Conservation (phyloP, 768 basidiomycete species). For the Piloderma croceum region DNA sequence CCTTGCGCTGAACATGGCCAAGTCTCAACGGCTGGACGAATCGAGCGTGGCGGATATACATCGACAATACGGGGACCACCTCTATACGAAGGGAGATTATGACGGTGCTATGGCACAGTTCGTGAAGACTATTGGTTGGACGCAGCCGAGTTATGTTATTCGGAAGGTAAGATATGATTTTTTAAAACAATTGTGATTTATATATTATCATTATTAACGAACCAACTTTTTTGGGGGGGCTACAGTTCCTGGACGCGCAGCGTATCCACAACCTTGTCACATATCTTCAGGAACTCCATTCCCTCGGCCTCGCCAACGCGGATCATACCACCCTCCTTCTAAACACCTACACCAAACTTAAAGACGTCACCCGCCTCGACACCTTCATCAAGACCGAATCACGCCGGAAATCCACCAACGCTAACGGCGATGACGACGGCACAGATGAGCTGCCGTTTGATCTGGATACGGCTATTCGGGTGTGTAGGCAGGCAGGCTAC, state of each 20-base stretch:
- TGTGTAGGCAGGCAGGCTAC: slow-evolving; percentile 94
- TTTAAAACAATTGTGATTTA: no score
- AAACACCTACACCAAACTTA: slow-evolving; percentile 96
- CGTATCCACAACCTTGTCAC: slow-evolving; percentile 92
- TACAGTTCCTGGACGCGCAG: slow-evolving; percentile 92
- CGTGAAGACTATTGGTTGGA: slow-evolving; percentile 79
- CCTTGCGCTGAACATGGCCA: slow-evolving; percentile 78
- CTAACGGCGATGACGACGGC: slow-evolving; percentile 37
- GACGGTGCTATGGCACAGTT: slow-evolving; percentile 93
- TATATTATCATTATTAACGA: background rate
- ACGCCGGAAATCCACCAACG: slow-evolving; percentile 28
- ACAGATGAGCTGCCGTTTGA: slow-evolving; percentile 85
- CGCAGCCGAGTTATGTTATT: slow-evolving; percentile 94
- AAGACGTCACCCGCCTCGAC: slow-evolving; percentile 83
- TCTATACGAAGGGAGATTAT: slow-evolving; percentile 87
- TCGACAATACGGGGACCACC: slow-evolving; percentile 82
- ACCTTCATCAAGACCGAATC: slow-evolving; percentile 90
- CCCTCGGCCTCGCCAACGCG: slow-evolving; percentile 83
- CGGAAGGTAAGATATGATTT: slow-evolving; percentile 66
- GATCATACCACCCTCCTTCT: slow-evolving; percentile 96
- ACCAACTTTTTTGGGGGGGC: background rate
- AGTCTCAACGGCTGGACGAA: slow-evolving; percentile 69
- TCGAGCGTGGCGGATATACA: slow-evolving; percentile 83
- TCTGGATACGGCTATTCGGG: slow-evolving; percentile 92
- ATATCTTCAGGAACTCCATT: slow-evolving; percentile 93